A percentile compares a stretch with the other conserved stretches of the same genome.
These are phyloP conservation scores for Blumeriella jaapii DNA, from an alignment of 2,329 filamentous ascomycete species.

Conservation along the genomic window DNA sequence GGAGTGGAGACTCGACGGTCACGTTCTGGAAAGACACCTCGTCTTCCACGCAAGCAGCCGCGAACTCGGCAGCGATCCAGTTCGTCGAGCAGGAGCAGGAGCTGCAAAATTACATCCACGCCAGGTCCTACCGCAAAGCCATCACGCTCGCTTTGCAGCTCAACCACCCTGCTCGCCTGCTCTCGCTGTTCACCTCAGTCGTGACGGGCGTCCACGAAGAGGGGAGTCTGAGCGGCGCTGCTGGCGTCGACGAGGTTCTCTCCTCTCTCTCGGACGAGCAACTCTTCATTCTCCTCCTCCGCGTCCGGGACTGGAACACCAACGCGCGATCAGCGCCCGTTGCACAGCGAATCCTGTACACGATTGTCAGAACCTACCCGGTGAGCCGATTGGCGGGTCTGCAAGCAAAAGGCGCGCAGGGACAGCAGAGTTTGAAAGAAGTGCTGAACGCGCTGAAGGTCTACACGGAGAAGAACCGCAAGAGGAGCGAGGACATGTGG, in stretches of 20 bases:
- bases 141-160: constrained; percentile 86
- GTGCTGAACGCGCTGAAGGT: constrained; percentile 76
- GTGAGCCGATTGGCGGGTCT: constrained; percentile 64
- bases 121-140: constrained; percentile 81
- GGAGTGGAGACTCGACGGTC: constrained; percentile 82
- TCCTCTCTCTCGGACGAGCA: constrained; percentile 72
- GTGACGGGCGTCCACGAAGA: constrained; percentile 51
- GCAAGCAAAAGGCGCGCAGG: constrained; percentile 44
- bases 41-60: constrained; percentile 61
- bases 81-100: constrained; percentile 91
- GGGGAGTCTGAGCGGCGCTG: constrained; percentile 51
- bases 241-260: constrained; percentile 73
- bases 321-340: constrained; percentile 79
- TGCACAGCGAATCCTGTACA: constrained; percentile 73
- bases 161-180: constrained; percentile 82
- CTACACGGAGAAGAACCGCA: constrained; percentile 91
- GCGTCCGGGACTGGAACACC: constrained; percentile 93
- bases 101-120: constrained; percentile 82
- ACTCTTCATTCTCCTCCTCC: constrained; percentile 68
- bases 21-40: constrained; percentile 96
- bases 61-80: constrained; percentile 61
- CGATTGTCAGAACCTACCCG: constrained; percentile 70
- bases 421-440: constrained; percentile 62
- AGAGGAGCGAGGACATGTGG: constrained; percentile 74
- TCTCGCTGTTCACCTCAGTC: constrained; percentile 73